Percentiles rank a stretch among this genome's conserved stretches.
These are phyloP conservation scores for Mycena maculata DNA, from an alignment of 768 basidiomycete genomes.

Conservation along the genomic window DNA sequence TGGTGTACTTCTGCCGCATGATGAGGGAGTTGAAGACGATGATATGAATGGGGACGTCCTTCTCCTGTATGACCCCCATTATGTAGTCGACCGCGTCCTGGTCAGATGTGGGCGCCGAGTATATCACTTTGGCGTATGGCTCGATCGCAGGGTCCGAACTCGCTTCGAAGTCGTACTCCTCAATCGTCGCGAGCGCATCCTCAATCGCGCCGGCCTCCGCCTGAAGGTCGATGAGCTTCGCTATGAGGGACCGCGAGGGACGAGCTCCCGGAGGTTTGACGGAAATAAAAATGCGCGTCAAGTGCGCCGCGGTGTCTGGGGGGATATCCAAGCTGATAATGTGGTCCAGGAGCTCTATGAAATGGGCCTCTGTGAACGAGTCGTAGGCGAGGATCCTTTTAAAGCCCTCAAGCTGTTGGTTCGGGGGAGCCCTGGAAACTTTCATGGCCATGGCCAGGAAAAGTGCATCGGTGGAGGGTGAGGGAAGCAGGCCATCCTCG, in stretches of 20 bases:
- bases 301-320: constrained; percentile 26
- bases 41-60: constrained; percentile 51
- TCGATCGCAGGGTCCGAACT: constrained; percentile 18
- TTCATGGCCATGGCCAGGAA: constrained; percentile 51
- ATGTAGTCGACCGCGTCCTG: constrained; percentile 46
- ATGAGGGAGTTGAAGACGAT: constrained; percentile 64
- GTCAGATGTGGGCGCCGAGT: constrained; percentile 45
- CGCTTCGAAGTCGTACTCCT: constrained; percentile 35
- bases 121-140: constrained; percentile 55
- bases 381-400: constrained; percentile 38
- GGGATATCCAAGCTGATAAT: constrained; percentile 34
- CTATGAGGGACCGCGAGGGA: constrained; percentile 48
- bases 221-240: constrained; percentile 51
- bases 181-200: constrained; percentile 43
- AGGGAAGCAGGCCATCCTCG: constrained; percentile 51
- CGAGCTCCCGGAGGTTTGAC: constrained; percentile 36
- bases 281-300: constrained; percentile 40
- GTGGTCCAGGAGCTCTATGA: constrained; percentile 42
- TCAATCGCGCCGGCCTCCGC: constrained; percentile 46
- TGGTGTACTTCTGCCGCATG: constrained; percentile 47
- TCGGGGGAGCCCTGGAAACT: constrained; percentile 34
- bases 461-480: constrained; percentile 52
- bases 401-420: constrained; percentile 33
- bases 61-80: constrained; percentile 52
- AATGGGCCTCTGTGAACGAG: constrained; percentile 43